These are phyloP conservation scores for Moniliophthora roreri DNA, from an alignment of 1,284 basidiomycete species.

Conservation along the genomic window DNA sequence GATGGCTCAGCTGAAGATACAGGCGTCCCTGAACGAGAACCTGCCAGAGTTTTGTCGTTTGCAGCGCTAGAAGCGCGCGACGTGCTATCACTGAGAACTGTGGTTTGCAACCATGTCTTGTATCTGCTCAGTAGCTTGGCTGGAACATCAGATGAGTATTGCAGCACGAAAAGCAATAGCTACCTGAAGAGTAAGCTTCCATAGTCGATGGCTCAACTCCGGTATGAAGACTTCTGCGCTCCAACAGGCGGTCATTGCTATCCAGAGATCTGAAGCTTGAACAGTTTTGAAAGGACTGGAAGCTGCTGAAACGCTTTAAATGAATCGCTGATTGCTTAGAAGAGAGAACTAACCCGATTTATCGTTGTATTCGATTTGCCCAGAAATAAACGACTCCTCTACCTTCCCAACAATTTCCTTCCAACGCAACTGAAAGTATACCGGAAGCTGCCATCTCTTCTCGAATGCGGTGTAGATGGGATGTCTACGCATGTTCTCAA, in stretches of 20 bases:
- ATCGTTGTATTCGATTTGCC: slow-evolving; percentile 40
- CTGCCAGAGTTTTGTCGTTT: slow-evolving; percentile 20
- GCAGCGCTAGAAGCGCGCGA: slow-evolving; percentile 9
- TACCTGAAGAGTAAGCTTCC: slow-evolving; percentile 87
- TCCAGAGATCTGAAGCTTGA: slow-evolving; percentile 73
- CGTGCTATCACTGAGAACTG: slow-evolving; percentile 28
- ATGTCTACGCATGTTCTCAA: slow-evolving; percentile 72
- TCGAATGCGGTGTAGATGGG: slow-evolving; percentile 74
- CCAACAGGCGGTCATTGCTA: slow-evolving; percentile 80
- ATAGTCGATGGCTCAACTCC: slow-evolving; percentile 81
- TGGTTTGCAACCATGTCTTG: slow-evolving; percentile 66
- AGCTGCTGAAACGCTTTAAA: slow-evolving; percentile 15
- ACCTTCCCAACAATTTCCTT: slow-evolving; percentile 85
- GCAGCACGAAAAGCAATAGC: slow-evolving; percentile 16
- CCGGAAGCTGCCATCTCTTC: slow-evolving; percentile 90
- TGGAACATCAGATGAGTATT: slow-evolving; percentile 4
- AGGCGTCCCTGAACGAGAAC: slow-evolving; percentile 50
- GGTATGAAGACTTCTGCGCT: slow-evolving; percentile 81
- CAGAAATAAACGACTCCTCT: slow-evolving; percentile 62
- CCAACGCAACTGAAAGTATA: slow-evolving; percentile 98
- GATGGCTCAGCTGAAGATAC: slow-evolving; percentile 44
- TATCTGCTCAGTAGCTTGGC: slow-evolving; percentile 76
- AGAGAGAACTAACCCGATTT: slow-evolving; percentile 34
- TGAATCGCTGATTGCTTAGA: background rate
- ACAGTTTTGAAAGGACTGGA: slow-evolving; percentile 47